Evolutionary conservation across 495 filamentous ascomycete genomes (phyloP).

Genomic region (Schizothecium vesticola): DNA sequence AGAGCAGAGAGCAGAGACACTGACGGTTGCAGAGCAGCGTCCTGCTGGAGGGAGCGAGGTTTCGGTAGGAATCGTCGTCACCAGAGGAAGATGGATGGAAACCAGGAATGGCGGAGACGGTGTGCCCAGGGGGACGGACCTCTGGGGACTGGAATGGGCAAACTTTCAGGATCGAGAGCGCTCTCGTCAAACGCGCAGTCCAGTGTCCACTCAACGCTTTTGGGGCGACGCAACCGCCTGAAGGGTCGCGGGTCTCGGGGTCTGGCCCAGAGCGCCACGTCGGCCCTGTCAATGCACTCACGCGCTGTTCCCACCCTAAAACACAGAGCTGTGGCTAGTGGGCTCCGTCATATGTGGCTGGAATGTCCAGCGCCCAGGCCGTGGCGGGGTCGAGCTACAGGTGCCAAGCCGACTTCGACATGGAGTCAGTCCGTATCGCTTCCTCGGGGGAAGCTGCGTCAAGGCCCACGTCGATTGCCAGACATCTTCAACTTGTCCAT

Average conservation of each 20-base stretch:
- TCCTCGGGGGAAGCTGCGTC: conserved; percentile 2
- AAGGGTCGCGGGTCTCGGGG: neutral
- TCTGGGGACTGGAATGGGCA: neutral
- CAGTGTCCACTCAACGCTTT: neutral
- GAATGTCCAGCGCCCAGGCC: neutral
- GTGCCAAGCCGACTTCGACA: conserved; percentile 2
- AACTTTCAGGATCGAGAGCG: neutral
- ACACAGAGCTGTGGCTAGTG: neutral
- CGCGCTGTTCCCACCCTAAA: neutral
- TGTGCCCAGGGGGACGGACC: neutral
- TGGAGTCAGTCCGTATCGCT: neutral
- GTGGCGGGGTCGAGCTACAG: neutral
- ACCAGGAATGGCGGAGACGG: neutral
- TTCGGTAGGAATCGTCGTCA: neutral
- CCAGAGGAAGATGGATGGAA: neutral
- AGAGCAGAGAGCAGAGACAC: neutral
- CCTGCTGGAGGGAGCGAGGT: neutral
- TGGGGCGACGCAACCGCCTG: neutral
- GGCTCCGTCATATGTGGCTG: neutral
- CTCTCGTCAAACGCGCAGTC: neutral
- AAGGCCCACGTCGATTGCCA: neutral
- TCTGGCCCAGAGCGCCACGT: neutral
- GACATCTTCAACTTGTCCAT: conserved; percentile 1
- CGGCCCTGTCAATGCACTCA: neutral
- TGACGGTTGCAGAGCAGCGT: neutral